Percentiles rank a stretch among this genome's conserved stretches.
phyloP scores from a whole-genome alignment of 768 basidiomycete species.

The Suillus luteus region DNA sequence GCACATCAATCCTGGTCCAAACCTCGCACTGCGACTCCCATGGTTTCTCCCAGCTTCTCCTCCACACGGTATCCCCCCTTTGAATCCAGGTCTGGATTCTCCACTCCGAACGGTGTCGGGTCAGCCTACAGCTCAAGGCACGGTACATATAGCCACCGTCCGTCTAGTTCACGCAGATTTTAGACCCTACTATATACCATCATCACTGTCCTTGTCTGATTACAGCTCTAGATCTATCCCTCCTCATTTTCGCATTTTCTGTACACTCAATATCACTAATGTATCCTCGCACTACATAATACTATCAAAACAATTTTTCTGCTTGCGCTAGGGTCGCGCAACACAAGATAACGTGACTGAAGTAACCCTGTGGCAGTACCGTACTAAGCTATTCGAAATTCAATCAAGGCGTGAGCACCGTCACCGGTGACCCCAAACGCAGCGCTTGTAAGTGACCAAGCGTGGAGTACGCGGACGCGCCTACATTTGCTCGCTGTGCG shows the following conservation, averaged over 20 bases:
- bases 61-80: conserved; percentile 37
- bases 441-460: neutral
- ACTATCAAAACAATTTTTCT: neutral
- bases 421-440: neutral
- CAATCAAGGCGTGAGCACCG: neutral
- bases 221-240: conserved; percentile 17
- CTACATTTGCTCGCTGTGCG: too few relatives aligned
- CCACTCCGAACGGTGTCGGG: conserved; percentile 51
- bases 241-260: conserved; percentile 15
- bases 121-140: conserved; percentile 58
- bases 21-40: conserved; percentile 69
- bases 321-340: neutral
- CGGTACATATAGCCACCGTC: conserved; percentile 57
- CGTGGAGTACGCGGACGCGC: neutral
- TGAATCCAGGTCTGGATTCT: conserved; percentile 56
- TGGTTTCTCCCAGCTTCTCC: conserved; percentile 50
- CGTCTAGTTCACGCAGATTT: conserved; percentile 38
- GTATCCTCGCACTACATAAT: conserved; percentile 13
- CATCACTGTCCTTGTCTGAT: conserved; percentile 5
- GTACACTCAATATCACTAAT: conserved; percentile 25
- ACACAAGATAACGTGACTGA: neutral
- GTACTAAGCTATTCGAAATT: neutral
- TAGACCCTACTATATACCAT: conserved; percentile 16
- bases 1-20: conserved; percentile 56
- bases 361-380: neutral